phyloP scores from a whole-genome alignment of 1,284 basidiomycete species.

The Phlebopus sp. region DNA sequence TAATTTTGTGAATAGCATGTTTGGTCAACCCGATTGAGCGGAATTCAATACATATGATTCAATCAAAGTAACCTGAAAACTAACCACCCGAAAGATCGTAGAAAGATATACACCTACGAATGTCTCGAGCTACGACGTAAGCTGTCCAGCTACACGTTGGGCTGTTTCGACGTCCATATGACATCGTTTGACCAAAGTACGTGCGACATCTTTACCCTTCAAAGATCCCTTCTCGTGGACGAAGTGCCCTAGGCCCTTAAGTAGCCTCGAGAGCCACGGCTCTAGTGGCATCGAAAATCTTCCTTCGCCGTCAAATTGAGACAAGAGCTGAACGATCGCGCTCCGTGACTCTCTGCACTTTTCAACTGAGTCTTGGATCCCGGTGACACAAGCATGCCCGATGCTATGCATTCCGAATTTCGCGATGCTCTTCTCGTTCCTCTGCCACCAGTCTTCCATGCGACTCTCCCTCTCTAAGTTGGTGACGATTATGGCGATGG shows the following conservation, averaged over 20 bases:
- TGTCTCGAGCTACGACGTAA: constrained; percentile 1
- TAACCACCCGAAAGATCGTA: not conserved
- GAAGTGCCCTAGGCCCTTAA: constrained; percentile 21
- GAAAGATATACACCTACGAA: not conserved
- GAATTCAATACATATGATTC: no score
- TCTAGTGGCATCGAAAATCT: constrained; percentile 26
- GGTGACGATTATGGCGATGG: constrained; percentile 13
- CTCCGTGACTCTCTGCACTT: constrained; percentile 6
- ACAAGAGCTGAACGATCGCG: constrained; percentile 3
- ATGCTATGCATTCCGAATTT: constrained; percentile 5
- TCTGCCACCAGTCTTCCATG: constrained; percentile 17
- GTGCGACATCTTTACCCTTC: constrained; percentile 25
- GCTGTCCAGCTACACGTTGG: constrained; percentile 14
- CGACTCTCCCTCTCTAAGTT: constrained; percentile 10
- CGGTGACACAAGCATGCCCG: constrained; percentile 17
- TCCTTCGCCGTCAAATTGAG: constrained; percentile 5
- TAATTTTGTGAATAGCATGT: no score
- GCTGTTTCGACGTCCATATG: constrained; percentile 30
- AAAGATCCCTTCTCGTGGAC: constrained; percentile 22
- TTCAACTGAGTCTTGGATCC: not conserved
- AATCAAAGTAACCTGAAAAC: no score
- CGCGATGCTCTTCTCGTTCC: constrained; percentile 6
- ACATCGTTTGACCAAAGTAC: constrained; percentile 25
- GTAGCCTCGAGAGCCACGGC: constrained; percentile 23
- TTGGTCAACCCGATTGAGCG: no score